Conservation (phyloP, 805 yeast species). For the Pichia paraexigua region DNA sequence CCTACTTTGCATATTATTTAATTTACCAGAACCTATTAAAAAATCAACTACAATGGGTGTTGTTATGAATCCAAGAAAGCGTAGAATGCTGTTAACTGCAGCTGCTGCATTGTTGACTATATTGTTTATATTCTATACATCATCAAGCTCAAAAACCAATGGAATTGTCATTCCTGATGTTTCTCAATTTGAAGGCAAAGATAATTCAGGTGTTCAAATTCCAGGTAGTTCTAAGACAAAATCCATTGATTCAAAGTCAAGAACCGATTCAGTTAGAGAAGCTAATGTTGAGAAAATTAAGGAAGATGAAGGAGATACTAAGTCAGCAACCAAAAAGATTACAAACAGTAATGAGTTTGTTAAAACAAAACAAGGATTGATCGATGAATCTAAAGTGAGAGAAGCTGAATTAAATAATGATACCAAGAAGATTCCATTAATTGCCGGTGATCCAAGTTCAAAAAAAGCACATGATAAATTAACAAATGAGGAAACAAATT, state of each 20-base stretch:
- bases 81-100: slow-evolving; percentile 34
- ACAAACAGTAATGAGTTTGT: slow-evolving; percentile 25
- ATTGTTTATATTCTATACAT: slow-evolving; percentile 18
- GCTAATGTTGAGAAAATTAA: background rate
- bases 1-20: slow-evolving; percentile 13
- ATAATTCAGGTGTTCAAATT: background rate
- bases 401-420: slow-evolving; percentile 25
- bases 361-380: slow-evolving; percentile 28
- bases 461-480: slow-evolving; percentile 12
- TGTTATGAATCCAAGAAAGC: slow-evolving; percentile 25
- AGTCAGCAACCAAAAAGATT: slow-evolving; percentile 14
- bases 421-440: slow-evolving; percentile 9
- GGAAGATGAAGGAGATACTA: background rate
- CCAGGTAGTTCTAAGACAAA: background rate
- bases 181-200: background rate
- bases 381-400: slow-evolving; percentile 36
- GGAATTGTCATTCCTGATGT: slow-evolving; percentile 1
- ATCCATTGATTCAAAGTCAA: background rate
- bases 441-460: slow-evolving; percentile 11
- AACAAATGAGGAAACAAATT: background rate
- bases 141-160: background rate
- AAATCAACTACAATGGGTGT: slow-evolving; percentile 3
- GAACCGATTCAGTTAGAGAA: background rate
- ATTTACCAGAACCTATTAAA: background rate
- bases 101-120: slow-evolving; percentile 32